Conservation (phyloP, 352 stramenopile species). For the Globisporangium nunn region DNA sequence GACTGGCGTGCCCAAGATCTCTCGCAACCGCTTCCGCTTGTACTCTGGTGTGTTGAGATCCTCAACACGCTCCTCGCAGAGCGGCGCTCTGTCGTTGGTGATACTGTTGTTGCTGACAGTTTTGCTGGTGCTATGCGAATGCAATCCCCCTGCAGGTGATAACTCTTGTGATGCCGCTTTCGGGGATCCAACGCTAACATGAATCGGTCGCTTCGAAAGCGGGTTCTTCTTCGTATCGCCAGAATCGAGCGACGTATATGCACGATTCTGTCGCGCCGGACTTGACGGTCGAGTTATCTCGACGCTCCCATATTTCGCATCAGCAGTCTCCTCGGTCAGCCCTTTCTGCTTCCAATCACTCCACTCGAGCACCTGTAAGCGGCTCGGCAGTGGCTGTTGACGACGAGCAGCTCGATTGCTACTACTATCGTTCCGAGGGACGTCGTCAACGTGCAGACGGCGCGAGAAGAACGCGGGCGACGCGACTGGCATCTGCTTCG, state of each 20-base stretch:
- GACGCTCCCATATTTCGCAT: not conserved
- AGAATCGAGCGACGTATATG: not conserved
- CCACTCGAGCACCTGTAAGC: conserved; percentile 28
- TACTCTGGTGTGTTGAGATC: conserved; percentile 40
- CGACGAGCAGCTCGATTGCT: not conserved
- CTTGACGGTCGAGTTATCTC: not conserved
- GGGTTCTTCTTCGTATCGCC: not conserved
- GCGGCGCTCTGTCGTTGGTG: not conserved
- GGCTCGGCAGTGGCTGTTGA: conserved; percentile 11
- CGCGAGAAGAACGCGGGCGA: conserved; percentile 45
- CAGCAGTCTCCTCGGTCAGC: conserved; percentile 9
- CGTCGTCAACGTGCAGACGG: conserved; percentile 26
- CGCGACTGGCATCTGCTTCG: conserved; percentile 59
- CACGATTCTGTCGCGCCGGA: not conserved
- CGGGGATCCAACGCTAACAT: not conserved
- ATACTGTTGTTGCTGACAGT: not conserved
- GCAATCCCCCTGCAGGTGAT: not conserved
- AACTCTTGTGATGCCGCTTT: not conserved
- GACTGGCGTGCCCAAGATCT: conserved; percentile 53
- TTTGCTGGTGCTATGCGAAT: not conserved
- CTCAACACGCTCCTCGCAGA: conserved; percentile 4
- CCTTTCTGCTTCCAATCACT: conserved; percentile 29
- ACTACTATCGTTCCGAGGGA: not conserved
- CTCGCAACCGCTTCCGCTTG: conserved; percentile 50
- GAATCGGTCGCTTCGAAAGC: not conserved